Base-by-base conservation (phyloP, 2,329 filamentous ascomycete species). In the Colletotrichum agaves region DNA sequence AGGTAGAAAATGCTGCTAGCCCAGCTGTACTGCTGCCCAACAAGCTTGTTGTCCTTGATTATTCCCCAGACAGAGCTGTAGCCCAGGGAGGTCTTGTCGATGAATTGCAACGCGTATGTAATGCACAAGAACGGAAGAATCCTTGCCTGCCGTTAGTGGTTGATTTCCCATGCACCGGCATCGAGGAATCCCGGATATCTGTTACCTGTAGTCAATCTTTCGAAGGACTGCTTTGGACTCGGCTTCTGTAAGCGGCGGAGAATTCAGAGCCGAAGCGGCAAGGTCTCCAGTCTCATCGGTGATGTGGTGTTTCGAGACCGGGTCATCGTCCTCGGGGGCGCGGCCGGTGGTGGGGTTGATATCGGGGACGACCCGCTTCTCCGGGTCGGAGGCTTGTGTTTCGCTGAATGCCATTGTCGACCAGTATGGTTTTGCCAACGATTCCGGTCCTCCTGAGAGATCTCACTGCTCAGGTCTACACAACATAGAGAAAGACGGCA, bases 1-100 rank as follows among this genome's bases (percentile, higher is more conserved):
- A 77, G 76, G 46, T 77, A 78, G 55, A 78, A 77, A 46, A 78
- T 75, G 57, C 77, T 73, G n/a, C 74, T 75, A 7, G 73, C 73
- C 71, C 74, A 75, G 10, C 74, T 75, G 56, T 75, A 77, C 57
- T 73, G 73, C 21, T 76, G 70, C 12, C 76, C 75, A 15, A 73
- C 67, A 2, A 75, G 74, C 7, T 70, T 56, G 7, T 77, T 72
- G 61, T 78, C 74, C 0, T 71, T 65, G 23, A 73, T 71, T 23
- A 78, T 72, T 17, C 75, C 75, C 47, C 76, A 78, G 35, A 77
- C 73, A 27, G 74, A 74, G 19, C 76, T 75, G 43, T 76, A 74
- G 13, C 75, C 63, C 10, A 69, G 19, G 5, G 63, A 65, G 5
- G 61, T 66, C 49, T 69, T 69, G 56, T 77, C 76, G 62, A 77